These are phyloP conservation scores for Dioscorea dumetorum DNA, from an alignment of 106 monocot genomes.

Conservation along the genomic window DNA sequence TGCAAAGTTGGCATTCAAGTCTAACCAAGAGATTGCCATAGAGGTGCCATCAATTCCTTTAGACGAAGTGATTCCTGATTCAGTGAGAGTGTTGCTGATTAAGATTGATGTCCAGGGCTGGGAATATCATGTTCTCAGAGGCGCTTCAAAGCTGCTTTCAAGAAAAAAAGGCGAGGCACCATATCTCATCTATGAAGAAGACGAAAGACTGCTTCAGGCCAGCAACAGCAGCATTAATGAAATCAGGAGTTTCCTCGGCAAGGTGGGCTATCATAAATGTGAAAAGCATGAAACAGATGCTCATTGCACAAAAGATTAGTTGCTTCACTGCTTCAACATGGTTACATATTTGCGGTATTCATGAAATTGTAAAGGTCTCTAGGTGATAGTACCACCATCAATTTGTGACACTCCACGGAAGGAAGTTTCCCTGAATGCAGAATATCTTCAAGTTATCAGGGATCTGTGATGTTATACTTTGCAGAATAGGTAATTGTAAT, in stretches of 20 bases:
- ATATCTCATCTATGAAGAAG: slow-evolving; percentile 93
- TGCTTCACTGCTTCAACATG: no score
- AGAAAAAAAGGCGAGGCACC: slow-evolving; percentile 70
- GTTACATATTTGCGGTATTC: no score
- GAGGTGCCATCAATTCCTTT: slow-evolving; percentile 64
- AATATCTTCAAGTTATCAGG: no score
- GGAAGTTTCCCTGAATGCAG: no score
- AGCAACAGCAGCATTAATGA: slow-evolving; percentile 77
- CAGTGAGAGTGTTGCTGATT: slow-evolving; percentile 45
- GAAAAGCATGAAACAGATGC: slow-evolving; percentile 65
- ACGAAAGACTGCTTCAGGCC: slow-evolving; percentile 66
- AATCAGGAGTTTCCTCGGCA: slow-evolving; percentile 58
- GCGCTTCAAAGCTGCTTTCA: slow-evolving; percentile 64
- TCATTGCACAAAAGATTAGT: slow-evolving; percentile 61
- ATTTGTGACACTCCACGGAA: no score
- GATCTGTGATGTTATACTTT: no score
- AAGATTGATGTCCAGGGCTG: slow-evolving; percentile 98
- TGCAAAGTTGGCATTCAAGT: slow-evolving; percentile 85
- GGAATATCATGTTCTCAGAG: slow-evolving; percentile 83
- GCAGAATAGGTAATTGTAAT: no score
- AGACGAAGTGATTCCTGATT: slow-evolving; percentile 68
- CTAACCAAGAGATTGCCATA: slow-evolving; percentile 73
- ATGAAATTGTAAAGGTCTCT: no score
- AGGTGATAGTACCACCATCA: no score
- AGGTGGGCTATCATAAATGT: slow-evolving; percentile 66